Evolutionary conservation across 495 filamentous ascomycete species (phyloP).

Genomic region (Talaromyces adpressus): DNA sequence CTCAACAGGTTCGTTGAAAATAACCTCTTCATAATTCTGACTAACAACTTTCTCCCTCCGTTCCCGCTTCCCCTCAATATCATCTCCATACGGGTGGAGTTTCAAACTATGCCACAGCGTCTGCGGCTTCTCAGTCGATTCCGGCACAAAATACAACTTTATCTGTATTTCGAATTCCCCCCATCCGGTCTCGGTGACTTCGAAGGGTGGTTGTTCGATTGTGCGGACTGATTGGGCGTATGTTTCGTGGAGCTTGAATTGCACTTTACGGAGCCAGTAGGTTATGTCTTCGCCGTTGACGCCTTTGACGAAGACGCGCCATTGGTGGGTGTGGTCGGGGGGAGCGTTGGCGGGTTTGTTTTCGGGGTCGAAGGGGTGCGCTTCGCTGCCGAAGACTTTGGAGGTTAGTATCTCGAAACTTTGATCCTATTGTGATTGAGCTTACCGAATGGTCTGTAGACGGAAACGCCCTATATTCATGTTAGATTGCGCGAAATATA

Average conservation of each 20-base stretch:
- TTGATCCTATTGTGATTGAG: slow-evolving; percentile 9
- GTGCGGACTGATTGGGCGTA: slow-evolving; percentile 83
- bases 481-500: background rate
- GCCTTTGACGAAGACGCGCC: slow-evolving; percentile 87
- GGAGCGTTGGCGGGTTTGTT: slow-evolving; percentile 54
- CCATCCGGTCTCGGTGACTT: slow-evolving; percentile 89
- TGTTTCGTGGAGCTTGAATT: slow-evolving; percentile 95
- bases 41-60: slow-evolving; percentile 58
- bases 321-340: slow-evolving; percentile 86
- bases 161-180: slow-evolving; percentile 96
- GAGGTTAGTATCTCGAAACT: background rate
- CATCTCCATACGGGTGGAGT: slow-evolving; percentile 81
- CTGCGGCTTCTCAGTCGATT: slow-evolving; percentile 83
- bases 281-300: slow-evolving; percentile 81
- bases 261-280: slow-evolving; percentile 93
- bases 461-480: slow-evolving; percentile 52
- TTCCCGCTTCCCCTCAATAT: slow-evolving; percentile 65
- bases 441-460: slow-evolving; percentile 66
- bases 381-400: slow-evolving; percentile 72
- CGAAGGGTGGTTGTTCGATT: slow-evolving; percentile 69
- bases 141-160: slow-evolving; percentile 81
- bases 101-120: slow-evolving; percentile 86
- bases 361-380: slow-evolving; percentile 64
- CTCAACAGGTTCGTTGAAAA: slow-evolving; percentile 95
- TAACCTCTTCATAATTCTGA: slow-evolving; percentile 80